These are phyloP conservation scores for Fusarium veterinarium DNA, from an alignment of 2,329 filamentous ascomycete species.

Conservation along the genomic window DNA sequence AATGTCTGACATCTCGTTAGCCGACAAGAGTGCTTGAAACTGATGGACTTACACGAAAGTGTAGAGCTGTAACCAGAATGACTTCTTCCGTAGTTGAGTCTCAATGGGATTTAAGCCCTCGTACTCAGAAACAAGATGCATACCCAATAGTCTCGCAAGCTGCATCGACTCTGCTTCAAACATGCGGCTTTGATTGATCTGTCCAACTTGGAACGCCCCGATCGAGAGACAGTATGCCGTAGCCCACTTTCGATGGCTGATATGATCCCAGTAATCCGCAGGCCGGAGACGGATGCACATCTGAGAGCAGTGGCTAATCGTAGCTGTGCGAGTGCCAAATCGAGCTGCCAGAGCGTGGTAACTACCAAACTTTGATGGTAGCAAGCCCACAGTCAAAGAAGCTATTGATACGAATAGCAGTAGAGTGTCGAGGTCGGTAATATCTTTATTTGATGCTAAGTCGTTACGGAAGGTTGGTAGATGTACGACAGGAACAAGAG, in stretches of 20 bases:
- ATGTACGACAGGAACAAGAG: not conserved
- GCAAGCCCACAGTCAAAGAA: not conserved
- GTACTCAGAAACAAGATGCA: not conserved
- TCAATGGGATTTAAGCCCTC: not conserved
- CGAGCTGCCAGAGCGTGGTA: not conserved
- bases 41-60: not conserved
- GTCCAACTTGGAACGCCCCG: not conserved
- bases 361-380: not conserved
- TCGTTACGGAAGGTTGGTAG: not conserved
- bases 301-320: not conserved
- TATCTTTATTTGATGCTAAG: not conserved
- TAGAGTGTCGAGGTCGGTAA: not conserved
- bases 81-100: not conserved
- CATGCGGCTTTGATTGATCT: not conserved
- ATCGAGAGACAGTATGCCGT: not conserved
- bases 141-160: not conserved
- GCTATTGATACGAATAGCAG: not conserved
- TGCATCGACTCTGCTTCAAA: constrained; percentile 3
- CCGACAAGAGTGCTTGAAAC: rapidly evolving
- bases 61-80: not conserved
- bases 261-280: constrained; percentile 10
- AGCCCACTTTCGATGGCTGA: constrained; percentile 6
- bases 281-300: not conserved
- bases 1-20: not conserved
- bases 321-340: not conserved